Base-by-base conservation (phyloP, 2,329 filamentous ascomycete genomes). In the Rugonectria rugulosa region DNA sequence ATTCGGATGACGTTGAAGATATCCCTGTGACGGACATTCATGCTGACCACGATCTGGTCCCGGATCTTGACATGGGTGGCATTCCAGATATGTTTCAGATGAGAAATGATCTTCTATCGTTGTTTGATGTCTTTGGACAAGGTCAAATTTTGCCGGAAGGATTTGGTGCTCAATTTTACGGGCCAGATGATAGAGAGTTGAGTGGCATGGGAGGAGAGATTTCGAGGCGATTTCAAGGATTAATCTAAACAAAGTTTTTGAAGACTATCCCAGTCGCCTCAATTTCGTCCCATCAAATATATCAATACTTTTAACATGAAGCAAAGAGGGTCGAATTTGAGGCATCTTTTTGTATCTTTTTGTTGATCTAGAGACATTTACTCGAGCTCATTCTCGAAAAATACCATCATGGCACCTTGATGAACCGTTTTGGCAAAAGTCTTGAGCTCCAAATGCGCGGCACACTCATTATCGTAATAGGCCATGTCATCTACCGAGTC, bases 401-500 rank as follows among this genome's bases (percentile, higher is more conserved):
- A 82, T 36, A 85, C 84, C 65, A 82, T 87, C 31, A 83, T 81
- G 3, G 79, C 63, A 2, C 71, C 72, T 34, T 71, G 56, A 8
- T 73, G 63, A 4, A 70, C 64, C 2, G 53, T 59, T 64, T 70
- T 72, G 0, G 72, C 72, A 43, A 72, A 68, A 0, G 34, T 47
- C 53, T 68, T 72, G 9, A 75, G 55, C 26, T 73, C 65, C 1
- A 62, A 61, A 26, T 75, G 73, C 0, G 71, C 70, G 1, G 62
- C 56, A 32, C 72, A 75, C 29, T 70, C 75, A 2, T 76, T 77
- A 62, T 88, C 86, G 65, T 88, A 88, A 64, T 81, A 88, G 14
- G 80, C 74, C 77, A 88, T 84, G 51, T 88, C 86, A 3, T 83
- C 83, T 19, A 79, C 62, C 1, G 78, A 83, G 2, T 76, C 75